Evolutionary conservation across 192 early-diverging fungal genomes (phyloP).

Genomic region (Chytriomyces confervae): DNA sequence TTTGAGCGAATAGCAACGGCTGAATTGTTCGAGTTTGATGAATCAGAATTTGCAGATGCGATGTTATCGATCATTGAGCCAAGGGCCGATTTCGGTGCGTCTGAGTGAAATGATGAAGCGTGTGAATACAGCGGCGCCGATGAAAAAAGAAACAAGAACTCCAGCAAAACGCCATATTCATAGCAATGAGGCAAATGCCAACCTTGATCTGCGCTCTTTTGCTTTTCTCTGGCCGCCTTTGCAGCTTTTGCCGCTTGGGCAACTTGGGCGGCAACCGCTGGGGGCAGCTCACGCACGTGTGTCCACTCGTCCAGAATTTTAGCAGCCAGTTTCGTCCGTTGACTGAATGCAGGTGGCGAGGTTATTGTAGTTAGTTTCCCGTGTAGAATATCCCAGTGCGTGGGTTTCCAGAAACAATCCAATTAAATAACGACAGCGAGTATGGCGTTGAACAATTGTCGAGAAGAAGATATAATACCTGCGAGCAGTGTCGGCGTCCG

Average conservation of each 20-base stretch:
- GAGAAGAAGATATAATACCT: background rate
- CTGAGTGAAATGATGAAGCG: background rate
- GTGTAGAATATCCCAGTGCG: too few species aligned
- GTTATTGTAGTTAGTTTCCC: too few species aligned
- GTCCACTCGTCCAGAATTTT: conserved; percentile 82
- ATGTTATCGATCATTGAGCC: conserved; percentile 41
- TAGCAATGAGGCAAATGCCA: background rate
- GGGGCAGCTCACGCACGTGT: conserved; percentile 65
- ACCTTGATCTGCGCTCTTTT: conserved; percentile 21
- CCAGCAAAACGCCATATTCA: conserved; percentile 36
- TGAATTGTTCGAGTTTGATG: background rate
- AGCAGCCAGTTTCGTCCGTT: conserved; percentile 70
- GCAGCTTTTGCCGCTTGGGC: conserved; percentile 36
- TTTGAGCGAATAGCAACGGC: conserved; percentile 21
- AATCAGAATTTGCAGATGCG: conserved; percentile 2
- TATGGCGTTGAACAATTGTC: too few species aligned
- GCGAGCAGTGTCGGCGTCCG: conserved; percentile 41
- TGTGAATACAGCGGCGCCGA: background rate
- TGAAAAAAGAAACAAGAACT: conserved; percentile 1
- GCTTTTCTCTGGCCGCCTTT: conserved; percentile 37
- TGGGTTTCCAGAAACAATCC: too few species aligned
- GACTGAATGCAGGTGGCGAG: conserved; percentile 34
- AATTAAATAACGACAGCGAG: too few species aligned
- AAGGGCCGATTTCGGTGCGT: conserved; percentile 36
- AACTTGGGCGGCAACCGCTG: conserved; percentile 54